Conservation (phyloP, 345 rosid species). For the Gossypium stocksii region DNA sequence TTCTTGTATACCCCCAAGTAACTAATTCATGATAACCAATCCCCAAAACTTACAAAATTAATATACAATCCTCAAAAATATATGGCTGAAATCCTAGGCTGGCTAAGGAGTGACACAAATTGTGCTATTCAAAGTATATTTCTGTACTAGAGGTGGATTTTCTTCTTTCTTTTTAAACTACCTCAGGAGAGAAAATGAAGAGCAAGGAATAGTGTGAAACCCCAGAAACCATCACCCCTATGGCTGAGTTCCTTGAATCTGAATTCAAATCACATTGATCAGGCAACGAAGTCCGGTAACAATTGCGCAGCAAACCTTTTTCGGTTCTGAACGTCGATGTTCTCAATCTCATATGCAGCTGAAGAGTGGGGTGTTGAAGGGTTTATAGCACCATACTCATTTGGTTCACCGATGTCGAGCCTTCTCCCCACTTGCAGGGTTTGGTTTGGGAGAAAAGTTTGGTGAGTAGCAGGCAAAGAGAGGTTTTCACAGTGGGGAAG, state of each 20-base stretch:
- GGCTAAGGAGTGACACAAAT: conserved; percentile 30
- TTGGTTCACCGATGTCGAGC: conserved; percentile 71
- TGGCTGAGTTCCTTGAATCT: background rate
- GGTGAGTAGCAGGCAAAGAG: conserved; percentile 62
- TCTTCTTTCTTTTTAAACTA: conserved; percentile 36
- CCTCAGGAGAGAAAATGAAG: conserved; percentile 21
- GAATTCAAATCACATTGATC: conserved; percentile 14
- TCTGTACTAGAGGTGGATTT: conserved; percentile 48
- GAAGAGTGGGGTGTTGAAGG: conserved; percentile 57
- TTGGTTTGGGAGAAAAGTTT: conserved; percentile 70
- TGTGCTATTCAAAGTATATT: conserved; percentile 39
- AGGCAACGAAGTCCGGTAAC: conserved; percentile 89
- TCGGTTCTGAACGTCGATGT: conserved; percentile 72
- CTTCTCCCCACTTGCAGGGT: conserved; percentile 78
- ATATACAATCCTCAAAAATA: conserved; percentile 75
- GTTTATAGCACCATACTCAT: conserved; percentile 53
- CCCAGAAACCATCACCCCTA: conserved; percentile 1
- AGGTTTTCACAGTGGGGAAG: conserved; percentile 88
- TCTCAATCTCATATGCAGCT: conserved; percentile 61
- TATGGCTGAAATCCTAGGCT: conserved; percentile 59
- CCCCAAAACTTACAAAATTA: conserved; percentile 76
- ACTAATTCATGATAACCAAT: conserved; percentile 45
- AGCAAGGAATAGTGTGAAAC: conserved; percentile 29
- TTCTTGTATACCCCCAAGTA: conserved; percentile 38
- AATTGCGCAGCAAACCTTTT: conserved; percentile 88